A percentile compares a stretch with the other conserved stretches of the same genome.
Evolutionary conservation across 1,284 basidiomycete species (phyloP).

Genomic region (Entoloma clypeatum): DNA sequence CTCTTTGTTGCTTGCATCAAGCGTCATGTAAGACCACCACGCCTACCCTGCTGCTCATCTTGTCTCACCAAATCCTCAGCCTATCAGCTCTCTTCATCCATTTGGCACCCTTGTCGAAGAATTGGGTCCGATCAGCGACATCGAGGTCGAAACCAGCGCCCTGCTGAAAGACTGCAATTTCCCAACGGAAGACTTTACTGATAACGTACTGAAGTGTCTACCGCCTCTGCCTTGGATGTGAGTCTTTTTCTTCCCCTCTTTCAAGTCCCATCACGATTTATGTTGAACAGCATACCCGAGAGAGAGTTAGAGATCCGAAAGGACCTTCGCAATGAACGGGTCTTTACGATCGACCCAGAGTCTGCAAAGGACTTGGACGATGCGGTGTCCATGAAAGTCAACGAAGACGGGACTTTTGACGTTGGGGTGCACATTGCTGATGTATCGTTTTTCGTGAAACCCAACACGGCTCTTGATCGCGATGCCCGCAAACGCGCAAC

Average conservation of each 20-base stretch:
- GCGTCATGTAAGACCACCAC: constrained; percentile 65
- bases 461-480: constrained; percentile 94
- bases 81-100: constrained; percentile 95
- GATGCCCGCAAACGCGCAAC: constrained; percentile 97
- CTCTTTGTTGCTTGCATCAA: constrained; percentile 99
- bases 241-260: constrained; percentile 30
- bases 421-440: constrained; percentile 96
- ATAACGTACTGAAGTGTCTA: constrained; percentile 92
- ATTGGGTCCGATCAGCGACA: constrained; percentile 96
- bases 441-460: constrained; percentile 94
- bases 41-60: constrained; percentile 6
- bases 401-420: constrained; percentile 88
- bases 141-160: constrained; percentile 97
- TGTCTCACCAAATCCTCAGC: constrained; percentile 38
- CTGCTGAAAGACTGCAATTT: constrained; percentile 98
- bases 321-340: constrained; percentile 80
- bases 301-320: constrained; percentile 84
- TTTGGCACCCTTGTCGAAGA: constrained; percentile 99
- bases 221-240: constrained; percentile 93
- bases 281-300: constrained; percentile 72
- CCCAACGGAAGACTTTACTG: constrained; percentile 90
- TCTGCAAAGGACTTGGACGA: constrained; percentile 93
- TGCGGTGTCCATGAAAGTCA: constrained; percentile 83
- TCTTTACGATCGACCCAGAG: constrained; percentile 93
- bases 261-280: constrained; percentile 1